These are phyloP conservation scores for Macrocybe gigantea DNA, from an alignment of 768 basidiomycete genomes.

Conservation along the genomic window DNA sequence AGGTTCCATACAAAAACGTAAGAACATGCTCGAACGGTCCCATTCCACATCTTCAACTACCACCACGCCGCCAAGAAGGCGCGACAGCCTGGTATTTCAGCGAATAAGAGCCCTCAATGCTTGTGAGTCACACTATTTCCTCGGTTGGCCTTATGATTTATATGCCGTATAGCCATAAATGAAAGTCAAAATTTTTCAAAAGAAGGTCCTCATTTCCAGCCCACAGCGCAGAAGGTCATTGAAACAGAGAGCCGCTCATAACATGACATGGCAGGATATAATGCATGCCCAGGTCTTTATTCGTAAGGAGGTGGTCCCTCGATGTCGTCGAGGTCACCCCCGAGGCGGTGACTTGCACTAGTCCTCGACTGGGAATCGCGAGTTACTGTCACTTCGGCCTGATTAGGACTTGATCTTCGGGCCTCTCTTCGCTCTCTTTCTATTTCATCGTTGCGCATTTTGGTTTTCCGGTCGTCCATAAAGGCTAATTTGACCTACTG, in stretches of 20 bases:
- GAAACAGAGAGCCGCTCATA: slow-evolving; percentile 8
- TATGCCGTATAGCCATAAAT: no score
- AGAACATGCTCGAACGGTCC: slow-evolving; percentile 3
- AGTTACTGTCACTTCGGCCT: not conserved
- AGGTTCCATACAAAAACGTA: not conserved
- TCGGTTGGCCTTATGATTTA: no score
- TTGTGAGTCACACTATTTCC: slow-evolving; percentile 5
- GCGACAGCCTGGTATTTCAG: slow-evolving; percentile 32
- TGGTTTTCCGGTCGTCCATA: slow-evolving; percentile 69
- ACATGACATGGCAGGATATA: slow-evolving; percentile 5
- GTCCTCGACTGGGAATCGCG: slow-evolving; percentile 13
- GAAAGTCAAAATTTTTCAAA: no score
- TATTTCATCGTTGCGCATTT: slow-evolving; percentile 47
- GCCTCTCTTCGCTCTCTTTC: slow-evolving; percentile 45
- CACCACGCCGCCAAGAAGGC: slow-evolving; percentile 12
- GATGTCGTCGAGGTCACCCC: slow-evolving; percentile 1
- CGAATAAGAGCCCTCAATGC: slow-evolving; percentile 25
- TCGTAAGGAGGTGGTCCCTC: slow-evolving; percentile 17
- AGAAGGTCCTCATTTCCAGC: no score
- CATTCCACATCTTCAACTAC: slow-evolving; percentile 5
- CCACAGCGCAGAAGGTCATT: no score
- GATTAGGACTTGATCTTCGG: slow-evolving; percentile 9
- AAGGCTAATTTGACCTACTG: slow-evolving; percentile 70
- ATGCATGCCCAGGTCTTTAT: slow-evolving; percentile 5
- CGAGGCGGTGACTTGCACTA: slow-evolving; percentile 30